Percentiles rank a stretch among this genome's conserved stretches.
Evolutionary conservation across 2,329 filamentous ascomycete genomes (phyloP).

Genomic region (Alternaria panax): DNA sequence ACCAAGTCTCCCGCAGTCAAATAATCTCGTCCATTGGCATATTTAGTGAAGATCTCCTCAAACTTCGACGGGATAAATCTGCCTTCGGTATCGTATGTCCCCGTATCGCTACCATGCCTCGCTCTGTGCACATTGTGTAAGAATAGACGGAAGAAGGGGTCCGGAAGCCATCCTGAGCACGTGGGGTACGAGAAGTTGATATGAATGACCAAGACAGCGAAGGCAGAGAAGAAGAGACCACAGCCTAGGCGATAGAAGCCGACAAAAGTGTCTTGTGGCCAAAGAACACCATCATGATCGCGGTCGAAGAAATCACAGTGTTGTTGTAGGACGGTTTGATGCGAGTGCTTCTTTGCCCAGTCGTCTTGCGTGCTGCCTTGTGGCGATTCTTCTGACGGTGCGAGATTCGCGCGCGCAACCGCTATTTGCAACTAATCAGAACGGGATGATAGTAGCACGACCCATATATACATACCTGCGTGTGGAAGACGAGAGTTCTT

Average conservation of each 20-base stretch:
- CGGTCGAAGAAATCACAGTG: conserved; percentile 62
- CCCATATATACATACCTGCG: conserved; percentile 11
- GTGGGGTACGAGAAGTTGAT: conserved; percentile 60
- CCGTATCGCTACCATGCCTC: conserved; percentile 55
- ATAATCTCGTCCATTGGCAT: conserved; percentile 50
- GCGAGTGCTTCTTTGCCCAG: conserved; percentile 49
- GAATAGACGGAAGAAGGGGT: conserved; percentile 54
- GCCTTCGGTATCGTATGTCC: conserved; percentile 56
- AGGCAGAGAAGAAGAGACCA: conserved; percentile 52
- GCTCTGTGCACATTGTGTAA: conserved; percentile 52
- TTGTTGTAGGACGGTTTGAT: conserved; percentile 60
- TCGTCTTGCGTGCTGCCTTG: conserved; percentile 52
- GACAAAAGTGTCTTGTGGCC: conserved; percentile 59
- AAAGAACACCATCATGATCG: conserved; percentile 62
- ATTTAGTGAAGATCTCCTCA: conserved; percentile 59
- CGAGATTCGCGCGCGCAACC: conserved; percentile 53
- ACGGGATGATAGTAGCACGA: not conserved
- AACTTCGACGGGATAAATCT: conserved; percentile 57
- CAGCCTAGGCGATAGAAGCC: conserved; percentile 59
- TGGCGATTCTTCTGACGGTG: conserved; percentile 50
- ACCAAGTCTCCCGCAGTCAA: conserved; percentile 51
- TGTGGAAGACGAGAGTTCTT: conserved; percentile 18
- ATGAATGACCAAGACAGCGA: conserved; percentile 60
- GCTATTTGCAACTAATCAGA: conserved; percentile 31
- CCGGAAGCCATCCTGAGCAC: conserved; percentile 51